A percentile compares a stretch with the other conserved stretches of the same genome.
Conservation (phyloP, 108 stramenopile genomes). For the Cyclotella atomus region DNA sequence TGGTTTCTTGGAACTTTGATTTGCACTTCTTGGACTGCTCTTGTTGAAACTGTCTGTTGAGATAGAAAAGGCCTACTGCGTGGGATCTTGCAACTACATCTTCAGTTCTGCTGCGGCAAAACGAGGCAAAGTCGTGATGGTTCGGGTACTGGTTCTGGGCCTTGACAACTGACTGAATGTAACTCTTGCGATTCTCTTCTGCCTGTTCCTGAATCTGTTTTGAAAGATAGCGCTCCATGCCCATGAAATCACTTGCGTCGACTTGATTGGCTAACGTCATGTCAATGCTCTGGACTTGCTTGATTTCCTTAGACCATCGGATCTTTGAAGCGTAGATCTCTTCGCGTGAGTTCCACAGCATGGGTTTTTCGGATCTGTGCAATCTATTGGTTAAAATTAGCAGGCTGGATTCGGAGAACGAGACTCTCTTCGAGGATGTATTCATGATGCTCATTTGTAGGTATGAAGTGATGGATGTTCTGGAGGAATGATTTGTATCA, state of each 20-base stretch:
- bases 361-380: not conserved
- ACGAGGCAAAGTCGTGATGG: not conserved
- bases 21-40: no score
- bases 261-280: not conserved
- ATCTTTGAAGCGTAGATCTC: not conserved
- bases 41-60: not conserved
- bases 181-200: not conserved
- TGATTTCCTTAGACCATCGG: not conserved
- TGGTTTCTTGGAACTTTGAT: no score
- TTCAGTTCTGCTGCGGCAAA: not conserved
- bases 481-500: no score
- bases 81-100: not conserved
- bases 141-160: not conserved
- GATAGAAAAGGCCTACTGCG: not conserved
- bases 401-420: not conserved
- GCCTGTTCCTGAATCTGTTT: not conserved
- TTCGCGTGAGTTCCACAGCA: not conserved
- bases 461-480: not conserved
- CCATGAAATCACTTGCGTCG: slow-evolving; percentile 3
- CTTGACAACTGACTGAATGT: not conserved
- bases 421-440: not conserved
- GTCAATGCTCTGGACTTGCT: not conserved
- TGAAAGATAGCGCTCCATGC: not conserved
- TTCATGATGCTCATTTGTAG: not conserved
- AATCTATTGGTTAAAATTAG: not conserved